These are phyloP conservation scores for Puccinia horiana DNA, from an alignment of 1,284 basidiomycete genomes.

Conservation along the genomic window DNA sequence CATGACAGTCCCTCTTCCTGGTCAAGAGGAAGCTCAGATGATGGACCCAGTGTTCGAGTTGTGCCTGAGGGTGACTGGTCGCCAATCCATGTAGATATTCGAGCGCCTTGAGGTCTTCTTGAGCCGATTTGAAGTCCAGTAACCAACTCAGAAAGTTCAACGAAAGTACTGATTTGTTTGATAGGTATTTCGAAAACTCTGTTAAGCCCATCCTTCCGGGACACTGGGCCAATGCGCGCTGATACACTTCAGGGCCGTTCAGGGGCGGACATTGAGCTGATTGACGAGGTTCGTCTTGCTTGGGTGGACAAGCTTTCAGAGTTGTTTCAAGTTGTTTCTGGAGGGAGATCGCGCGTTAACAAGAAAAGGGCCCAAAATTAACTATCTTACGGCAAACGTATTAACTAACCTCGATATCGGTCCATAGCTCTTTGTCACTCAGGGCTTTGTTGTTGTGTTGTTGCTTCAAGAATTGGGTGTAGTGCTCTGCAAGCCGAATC, in stretches of 20 bases:
- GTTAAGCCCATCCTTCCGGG: background rate
- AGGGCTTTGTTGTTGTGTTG: background rate
- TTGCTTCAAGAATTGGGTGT: slow-evolving; percentile 11
- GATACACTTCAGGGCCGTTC: slow-evolving; percentile 26
- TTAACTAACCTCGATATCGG: slow-evolving; percentile 18
- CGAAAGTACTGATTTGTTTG: slow-evolving; percentile 25
- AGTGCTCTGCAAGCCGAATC: slow-evolving; percentile 25
- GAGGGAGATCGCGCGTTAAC: background rate
- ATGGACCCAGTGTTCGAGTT: slow-evolving; percentile 13
- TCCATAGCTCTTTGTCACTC: slow-evolving; percentile 32
- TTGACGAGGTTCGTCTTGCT: background rate
- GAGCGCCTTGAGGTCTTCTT: background rate
- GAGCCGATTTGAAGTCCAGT: background rate
- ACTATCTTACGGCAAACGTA: background rate
- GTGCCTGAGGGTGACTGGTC: slow-evolving; percentile 22
- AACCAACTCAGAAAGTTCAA: slow-evolving; percentile 24
- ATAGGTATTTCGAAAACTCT: slow-evolving; percentile 14
- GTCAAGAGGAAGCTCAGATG: slow-evolving; percentile 20
- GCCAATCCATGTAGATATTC: slow-evolving; percentile 1
- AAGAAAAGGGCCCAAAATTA: background rate
- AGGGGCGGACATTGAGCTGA: background rate
- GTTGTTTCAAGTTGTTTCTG: slow-evolving; percentile 21
- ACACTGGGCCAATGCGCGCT: slow-evolving; percentile 10
- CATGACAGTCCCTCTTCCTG: slow-evolving; percentile 9
- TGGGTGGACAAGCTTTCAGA: background rate